Base-by-base conservation (phyloP, 2,329 filamentous ascomycete species). In the Beauveria bassiana region DNA sequence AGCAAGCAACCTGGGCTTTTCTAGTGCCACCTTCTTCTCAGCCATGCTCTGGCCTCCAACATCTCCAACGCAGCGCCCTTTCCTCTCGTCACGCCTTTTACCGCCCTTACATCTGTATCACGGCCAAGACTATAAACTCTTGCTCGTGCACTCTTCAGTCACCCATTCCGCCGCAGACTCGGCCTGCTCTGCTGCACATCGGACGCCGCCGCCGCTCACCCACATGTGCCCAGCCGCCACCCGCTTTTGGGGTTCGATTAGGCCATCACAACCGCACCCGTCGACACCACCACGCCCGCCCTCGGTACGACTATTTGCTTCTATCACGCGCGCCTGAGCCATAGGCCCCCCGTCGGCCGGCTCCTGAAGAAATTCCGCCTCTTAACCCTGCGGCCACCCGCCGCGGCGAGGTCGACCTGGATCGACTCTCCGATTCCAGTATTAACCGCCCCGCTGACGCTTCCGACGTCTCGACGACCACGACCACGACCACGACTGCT, bases 381-480 rank as follows among this genome's bases (percentile, higher is more conserved):
- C 63, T 62, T 64, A 49, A 68, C 59, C 61, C 74, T 73, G 75
- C 74, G 74, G 75, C 72, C 63, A 66, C 64, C 64, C 67, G 66
- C 74, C 74, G 75, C 75, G 73, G 70, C 73, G 68, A 72, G 71
- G 70, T 68, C 74, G 75, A 74, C 68, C 74, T 77, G 75, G 75
- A 77, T 69, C 69, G 67, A 69, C 68, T 71, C 67, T 71, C 69
- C 66, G 66, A 68, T 67, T 64, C 72, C 66, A 70, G 67, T 67
- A 38, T 16, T 38, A 71, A 70, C 67, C 69, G 65, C 67, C 68
- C 70, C 70, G 67, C 69, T 62, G 65, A 69, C 68, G 66, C 81
- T 79, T 77, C 87, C 84, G 87, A 86, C 86, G 75, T 81, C 46
- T 38, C 50, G 16, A 38, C 58, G 26, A 45, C 57, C 24, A 60